These are phyloP conservation scores for Erodium maritimum DNA, from an alignment of 345 rosid species.

Conservation along the genomic window DNA sequence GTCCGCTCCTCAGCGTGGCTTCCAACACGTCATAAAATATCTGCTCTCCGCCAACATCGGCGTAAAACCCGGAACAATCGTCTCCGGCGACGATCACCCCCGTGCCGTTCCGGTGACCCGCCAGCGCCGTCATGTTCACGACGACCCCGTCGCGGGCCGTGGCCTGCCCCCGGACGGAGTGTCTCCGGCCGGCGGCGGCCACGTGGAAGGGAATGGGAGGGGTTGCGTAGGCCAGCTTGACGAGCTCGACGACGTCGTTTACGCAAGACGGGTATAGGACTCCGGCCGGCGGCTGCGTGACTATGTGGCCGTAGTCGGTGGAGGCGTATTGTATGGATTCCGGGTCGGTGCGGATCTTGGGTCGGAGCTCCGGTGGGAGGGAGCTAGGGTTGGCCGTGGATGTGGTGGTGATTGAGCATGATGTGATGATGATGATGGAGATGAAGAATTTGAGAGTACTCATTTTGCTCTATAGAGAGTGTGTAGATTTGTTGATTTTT, in stretches of 20 bases:
- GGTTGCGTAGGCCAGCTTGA: conserved; percentile 24
- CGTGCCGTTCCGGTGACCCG: conserved; percentile 12
- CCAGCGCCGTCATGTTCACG: conserved; percentile 49
- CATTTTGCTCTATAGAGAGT: too few relatives aligned
- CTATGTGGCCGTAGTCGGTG: conserved; percentile 57
- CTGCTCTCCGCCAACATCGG: conserved; percentile 66
- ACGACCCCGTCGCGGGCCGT: conserved; percentile 57
- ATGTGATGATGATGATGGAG: too few relatives aligned
- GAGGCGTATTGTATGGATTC: conserved; percentile 35
- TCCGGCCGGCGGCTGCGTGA: conserved; percentile 36
- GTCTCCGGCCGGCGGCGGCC: conserved; percentile 74
- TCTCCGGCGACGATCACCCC: conserved; percentile 13
- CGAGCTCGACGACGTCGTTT: conserved; percentile 34
- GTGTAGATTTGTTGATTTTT: too few relatives aligned
- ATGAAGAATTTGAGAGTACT: too few relatives aligned
- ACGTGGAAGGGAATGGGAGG: conserved; percentile 28
- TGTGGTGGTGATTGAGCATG: too few relatives aligned
- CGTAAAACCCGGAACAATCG: conserved; percentile 15
- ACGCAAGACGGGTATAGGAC: conserved; percentile 53
- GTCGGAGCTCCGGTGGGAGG: not conserved
- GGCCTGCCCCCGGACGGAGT: conserved; percentile 70
- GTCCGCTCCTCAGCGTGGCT: conserved; percentile 32
- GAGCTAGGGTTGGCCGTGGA: not conserved
- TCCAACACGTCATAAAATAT: conserved; percentile 70
- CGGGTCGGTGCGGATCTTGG: conserved; percentile 27